Conservation (phyloP, 371 early-diverging fungal species). For the Gilbertella persicaria region DNA sequence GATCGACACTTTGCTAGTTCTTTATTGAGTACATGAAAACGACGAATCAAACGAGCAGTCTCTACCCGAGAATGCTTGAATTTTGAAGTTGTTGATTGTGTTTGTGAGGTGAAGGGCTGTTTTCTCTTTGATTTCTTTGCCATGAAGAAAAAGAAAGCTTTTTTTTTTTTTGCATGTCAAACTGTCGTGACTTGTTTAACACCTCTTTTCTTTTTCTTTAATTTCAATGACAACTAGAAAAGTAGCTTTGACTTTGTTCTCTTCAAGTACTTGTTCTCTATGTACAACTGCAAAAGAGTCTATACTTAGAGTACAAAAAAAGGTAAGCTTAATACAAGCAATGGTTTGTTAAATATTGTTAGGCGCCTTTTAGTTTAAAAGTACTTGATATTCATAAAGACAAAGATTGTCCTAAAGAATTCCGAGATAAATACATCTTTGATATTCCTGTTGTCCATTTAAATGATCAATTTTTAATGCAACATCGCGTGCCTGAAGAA, state of each 20-base stretch:
- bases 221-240: conserved; percentile 32
- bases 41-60: conserved; percentile 70
- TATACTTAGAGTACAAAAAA: conserved; percentile 46
- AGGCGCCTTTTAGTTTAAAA: conserved; percentile 42
- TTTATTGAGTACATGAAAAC: conserved; percentile 77
- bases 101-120: conserved; percentile 23
- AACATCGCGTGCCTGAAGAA: conserved; percentile 49
- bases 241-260: conserved; percentile 50
- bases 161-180: background rate
- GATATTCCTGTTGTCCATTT: conserved; percentile 53
- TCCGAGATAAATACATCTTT: conserved; percentile 50
- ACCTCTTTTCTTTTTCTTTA: conserved; percentile 1
- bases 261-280: conserved; percentile 54
- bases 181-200: background rate
- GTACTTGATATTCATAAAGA: conserved; percentile 46
- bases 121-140: conserved; percentile 25
- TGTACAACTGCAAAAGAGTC: conserved; percentile 49
- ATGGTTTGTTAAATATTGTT: background rate
- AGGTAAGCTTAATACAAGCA: conserved; percentile 27
- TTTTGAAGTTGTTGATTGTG: conserved; percentile 11
- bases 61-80: conserved; percentile 50
- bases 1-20: conserved; percentile 56
- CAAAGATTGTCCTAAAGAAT: conserved; percentile 51
- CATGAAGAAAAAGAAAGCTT: conserved; percentile 4
- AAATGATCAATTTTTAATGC: conserved; percentile 49